A percentile compares a stretch with the other conserved stretches of the same genome.
These are phyloP conservation scores for Cystofilobasidium macerans DNA, from an alignment of 768 basidiomycete genomes.

Conservation along the genomic window DNA sequence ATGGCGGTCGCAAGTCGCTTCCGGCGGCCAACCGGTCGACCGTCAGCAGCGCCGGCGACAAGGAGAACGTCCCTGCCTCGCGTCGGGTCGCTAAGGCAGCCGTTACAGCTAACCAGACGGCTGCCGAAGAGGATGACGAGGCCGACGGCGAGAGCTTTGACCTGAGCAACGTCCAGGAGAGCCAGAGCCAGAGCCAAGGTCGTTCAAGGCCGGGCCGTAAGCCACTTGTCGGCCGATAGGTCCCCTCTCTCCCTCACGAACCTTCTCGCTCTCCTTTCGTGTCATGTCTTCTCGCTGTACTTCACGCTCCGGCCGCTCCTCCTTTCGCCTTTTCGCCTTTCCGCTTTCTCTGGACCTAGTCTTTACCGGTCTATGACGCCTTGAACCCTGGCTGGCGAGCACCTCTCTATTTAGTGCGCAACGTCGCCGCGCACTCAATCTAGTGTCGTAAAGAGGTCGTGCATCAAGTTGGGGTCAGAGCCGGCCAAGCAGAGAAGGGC, in stretches of 20 bases:
- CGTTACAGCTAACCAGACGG: neutral
- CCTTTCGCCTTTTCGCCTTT: neutral
- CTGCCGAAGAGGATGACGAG: neutral
- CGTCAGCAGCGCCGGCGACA: neutral
- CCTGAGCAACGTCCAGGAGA: neutral
- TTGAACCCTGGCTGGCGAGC: too few relatives aligned
- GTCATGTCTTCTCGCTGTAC: too few relatives aligned
- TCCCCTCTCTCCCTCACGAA: neutral
- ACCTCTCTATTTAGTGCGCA: too few relatives aligned
- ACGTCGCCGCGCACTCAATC: too few relatives aligned
- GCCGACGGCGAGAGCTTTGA: slow-evolving; percentile 2
- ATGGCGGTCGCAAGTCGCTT: neutral
- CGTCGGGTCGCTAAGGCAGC: neutral
- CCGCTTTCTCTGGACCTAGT: neutral
- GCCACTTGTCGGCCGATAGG: slow-evolving; percentile 4
- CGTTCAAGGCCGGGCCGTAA: neutral
- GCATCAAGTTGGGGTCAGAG: too few relatives aligned
- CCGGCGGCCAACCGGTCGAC: too few relatives aligned
- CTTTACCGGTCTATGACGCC: too few relatives aligned
- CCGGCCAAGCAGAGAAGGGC: too few relatives aligned
- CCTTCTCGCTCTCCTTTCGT: neutral
- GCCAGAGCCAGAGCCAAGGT: neutral
- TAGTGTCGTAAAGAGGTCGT: too few relatives aligned
- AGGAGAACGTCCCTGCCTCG: neutral
- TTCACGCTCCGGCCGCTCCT: neutral